phyloP scores from a whole-genome alignment of 306 rosid genomes.

The Pyrus bretschneideri region DNA sequence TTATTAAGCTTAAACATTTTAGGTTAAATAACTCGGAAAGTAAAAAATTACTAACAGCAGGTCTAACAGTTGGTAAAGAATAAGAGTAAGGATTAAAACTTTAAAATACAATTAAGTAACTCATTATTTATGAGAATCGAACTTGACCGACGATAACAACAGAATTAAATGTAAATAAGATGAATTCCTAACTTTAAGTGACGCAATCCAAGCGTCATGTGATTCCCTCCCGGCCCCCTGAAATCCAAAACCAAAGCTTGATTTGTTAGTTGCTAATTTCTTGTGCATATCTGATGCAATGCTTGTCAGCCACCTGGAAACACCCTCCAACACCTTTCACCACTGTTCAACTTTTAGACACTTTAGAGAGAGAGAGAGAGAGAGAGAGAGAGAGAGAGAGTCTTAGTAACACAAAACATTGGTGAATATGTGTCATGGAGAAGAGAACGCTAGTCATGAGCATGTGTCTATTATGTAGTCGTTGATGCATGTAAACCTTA shows the following conservation, averaged over 20 bases:
- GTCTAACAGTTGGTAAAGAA: too few species aligned
- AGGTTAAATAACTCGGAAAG: neutral
- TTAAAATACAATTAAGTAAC: too few species aligned
- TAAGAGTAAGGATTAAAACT: too few species aligned
- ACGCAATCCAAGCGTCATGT: neutral
- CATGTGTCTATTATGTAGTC: neutral
- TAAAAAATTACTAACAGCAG: too few species aligned
- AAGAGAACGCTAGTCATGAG: neutral
- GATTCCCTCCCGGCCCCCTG: neutral
- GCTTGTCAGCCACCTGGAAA: neutral
- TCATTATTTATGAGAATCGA: too few species aligned
- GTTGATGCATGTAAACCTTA: neutral
- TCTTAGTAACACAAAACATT: neutral
- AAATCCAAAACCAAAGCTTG: neutral
- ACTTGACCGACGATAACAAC: too few species aligned
- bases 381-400: neutral
- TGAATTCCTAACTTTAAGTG: neutral
- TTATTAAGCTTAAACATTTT: neutral
- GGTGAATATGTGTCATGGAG: neutral
- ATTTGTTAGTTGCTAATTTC: neutral
- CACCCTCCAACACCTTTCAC: neutral
- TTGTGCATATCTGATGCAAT: neutral
- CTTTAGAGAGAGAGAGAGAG: neutral
- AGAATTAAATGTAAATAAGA: too few species aligned
- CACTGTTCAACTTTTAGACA: neutral